Percentiles rank a stretch among this genome's conserved stretches.
Conservation (phyloP, 768 basidiomycete species). For the Trametes villosa region DNA sequence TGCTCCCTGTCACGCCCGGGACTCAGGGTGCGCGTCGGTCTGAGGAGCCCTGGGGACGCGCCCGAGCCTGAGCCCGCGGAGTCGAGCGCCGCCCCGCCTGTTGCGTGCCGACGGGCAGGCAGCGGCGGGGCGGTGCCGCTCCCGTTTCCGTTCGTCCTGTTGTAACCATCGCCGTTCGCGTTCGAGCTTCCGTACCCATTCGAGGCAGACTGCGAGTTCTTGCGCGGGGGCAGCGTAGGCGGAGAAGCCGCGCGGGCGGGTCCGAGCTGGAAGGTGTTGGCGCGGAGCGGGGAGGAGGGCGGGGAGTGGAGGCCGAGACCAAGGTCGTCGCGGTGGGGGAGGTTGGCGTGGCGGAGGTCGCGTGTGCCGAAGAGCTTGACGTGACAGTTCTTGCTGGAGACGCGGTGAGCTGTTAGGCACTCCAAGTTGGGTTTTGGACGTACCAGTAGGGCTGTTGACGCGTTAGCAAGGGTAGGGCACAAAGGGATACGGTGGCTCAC, state of each 20-base stretch:
- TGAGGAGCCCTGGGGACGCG: constrained; percentile 40
- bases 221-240: constrained; percentile 14
- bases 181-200: not conserved
- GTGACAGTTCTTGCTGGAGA: constrained; percentile 79
- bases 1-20: constrained; percentile 17
- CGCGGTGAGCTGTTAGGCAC: constrained; percentile 1
- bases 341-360: constrained; percentile 72
- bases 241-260: constrained; percentile 20
- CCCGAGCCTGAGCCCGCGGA: constrained; percentile 17
- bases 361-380: constrained; percentile 77
- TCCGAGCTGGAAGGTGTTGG: constrained; percentile 35
- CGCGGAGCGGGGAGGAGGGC: constrained; percentile 36
- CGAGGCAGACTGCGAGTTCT: no score
- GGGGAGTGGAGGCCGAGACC: constrained; percentile 33
- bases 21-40: constrained; percentile 47
- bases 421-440: constrained; percentile 13
- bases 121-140: constrained; percentile 21
- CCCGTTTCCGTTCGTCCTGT: not conserved
- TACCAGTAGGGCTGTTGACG: constrained; percentile 50
- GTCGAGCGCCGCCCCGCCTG: constrained; percentile 28
- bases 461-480: constrained; percentile 1
- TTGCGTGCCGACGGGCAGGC: constrained; percentile 31
- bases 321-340: constrained; percentile 53
- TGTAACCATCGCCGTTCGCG: not conserved
- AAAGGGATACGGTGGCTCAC: constrained; percentile 44